phyloP scores from a whole-genome alignment of 2,329 filamentous ascomycete genomes.

The Hymenoscyphus repandus region DNA sequence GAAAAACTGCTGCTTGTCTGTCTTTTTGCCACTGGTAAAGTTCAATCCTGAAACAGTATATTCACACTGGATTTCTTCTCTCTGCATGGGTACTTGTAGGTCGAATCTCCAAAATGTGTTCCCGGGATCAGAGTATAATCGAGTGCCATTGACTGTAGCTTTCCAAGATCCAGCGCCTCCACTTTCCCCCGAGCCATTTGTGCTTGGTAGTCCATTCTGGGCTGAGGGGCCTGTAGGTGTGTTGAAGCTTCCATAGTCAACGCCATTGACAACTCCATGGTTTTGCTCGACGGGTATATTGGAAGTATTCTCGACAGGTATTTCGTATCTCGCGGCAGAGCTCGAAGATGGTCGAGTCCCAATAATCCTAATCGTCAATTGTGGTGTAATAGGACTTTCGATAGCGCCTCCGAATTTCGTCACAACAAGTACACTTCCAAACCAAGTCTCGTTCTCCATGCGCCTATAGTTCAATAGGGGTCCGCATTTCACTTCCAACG shows the following conservation, averaged over 20 bases:
- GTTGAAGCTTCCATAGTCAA: constrained; percentile 20
- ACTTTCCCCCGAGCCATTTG: constrained; percentile 8
- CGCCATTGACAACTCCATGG: constrained; percentile 28
- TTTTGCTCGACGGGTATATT: constrained; percentile 13
- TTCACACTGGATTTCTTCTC: constrained; percentile 68
- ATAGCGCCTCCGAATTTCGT: constrained; percentile 63
- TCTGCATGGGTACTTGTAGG: constrained; percentile 68
- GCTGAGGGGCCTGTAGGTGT: not conserved
- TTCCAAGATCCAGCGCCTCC: constrained; percentile 11
- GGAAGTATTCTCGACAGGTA: not conserved
- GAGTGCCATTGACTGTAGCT: constrained; percentile 44
- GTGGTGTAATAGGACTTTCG: constrained; percentile 50
- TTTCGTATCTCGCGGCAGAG: not conserved
- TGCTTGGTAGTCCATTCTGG: not conserved
- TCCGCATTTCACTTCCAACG: constrained; percentile 61
- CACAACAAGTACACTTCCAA: constrained; percentile 82
- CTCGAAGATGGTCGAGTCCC: constrained; percentile 8
- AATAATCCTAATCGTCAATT: constrained; percentile 45
- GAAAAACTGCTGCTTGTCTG: constrained; percentile 67
- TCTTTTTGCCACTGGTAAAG: constrained; percentile 52
- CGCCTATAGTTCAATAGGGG: constrained; percentile 74
- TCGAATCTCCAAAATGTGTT: constrained; percentile 94
- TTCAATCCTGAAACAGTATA: constrained; percentile 67
- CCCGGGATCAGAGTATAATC: constrained; percentile 60
- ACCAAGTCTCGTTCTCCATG: constrained; percentile 67